phyloP scores from a whole-genome alignment of 768 basidiomycete genomes.

The Rhodotorula graminis region DNA sequence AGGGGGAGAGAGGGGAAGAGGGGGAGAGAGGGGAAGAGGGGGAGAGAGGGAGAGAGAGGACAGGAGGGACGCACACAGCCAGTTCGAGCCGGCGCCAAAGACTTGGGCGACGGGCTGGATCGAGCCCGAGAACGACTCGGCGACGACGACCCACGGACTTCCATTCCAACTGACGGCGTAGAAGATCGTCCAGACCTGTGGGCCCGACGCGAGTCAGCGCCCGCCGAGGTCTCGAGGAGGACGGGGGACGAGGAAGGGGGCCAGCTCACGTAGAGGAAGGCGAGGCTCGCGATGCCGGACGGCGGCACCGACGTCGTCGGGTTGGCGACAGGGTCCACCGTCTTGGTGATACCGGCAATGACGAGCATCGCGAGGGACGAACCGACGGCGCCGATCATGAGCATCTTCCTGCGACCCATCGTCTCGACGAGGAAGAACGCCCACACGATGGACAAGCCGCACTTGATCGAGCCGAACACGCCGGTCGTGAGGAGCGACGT shows the following conservation, averaged over 20 bases:
- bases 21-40: too few relatives aligned
- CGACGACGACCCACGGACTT: constrained; percentile 52
- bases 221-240: too few relatives aligned
- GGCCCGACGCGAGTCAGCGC: too few relatives aligned
- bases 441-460: constrained; percentile 47
- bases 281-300: constrained; percentile 41
- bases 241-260: too few relatives aligned
- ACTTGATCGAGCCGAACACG: constrained; percentile 55
- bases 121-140: constrained; percentile 51
- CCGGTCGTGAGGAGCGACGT: constrained; percentile 46
- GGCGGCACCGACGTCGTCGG: constrained; percentile 12
- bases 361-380: constrained; percentile 48
- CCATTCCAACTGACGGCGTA: constrained; percentile 43
- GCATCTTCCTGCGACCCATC: constrained; percentile 38
- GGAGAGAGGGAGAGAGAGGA: too few relatives aligned
- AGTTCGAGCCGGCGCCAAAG: constrained; percentile 37
- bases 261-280: constrained; percentile 40
- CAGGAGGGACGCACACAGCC: constrained; percentile 18
- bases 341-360: constrained; percentile 52
- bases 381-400: constrained; percentile 51
- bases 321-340: constrained; percentile 48
- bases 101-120: constrained; percentile 43
- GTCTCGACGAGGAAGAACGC: constrained; percentile 42
- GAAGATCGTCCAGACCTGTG: constrained; percentile 38
- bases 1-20: too few relatives aligned